A percentile compares a stretch with the other conserved stretches of the same genome.
Evolutionary conservation across 1,284 basidiomycete genomes (phyloP).

Genomic region (Phenoliferia sp.): DNA sequence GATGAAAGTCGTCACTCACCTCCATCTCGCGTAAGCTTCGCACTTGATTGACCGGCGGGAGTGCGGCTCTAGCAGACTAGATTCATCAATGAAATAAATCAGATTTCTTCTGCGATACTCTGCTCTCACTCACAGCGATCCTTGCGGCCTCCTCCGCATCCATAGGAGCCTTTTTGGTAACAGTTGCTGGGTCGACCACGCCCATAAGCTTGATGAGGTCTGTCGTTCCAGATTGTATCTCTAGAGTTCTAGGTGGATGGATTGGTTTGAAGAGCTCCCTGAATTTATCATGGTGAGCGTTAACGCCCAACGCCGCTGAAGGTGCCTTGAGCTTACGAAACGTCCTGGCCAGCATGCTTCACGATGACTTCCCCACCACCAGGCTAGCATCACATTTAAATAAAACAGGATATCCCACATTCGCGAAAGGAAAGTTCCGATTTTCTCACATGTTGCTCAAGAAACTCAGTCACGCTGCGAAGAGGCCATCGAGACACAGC

Average conservation of each 20-base stretch:
- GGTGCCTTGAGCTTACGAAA: too few relatives aligned
- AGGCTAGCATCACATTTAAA: not conserved
- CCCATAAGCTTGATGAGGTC: slow-evolving; percentile 14
- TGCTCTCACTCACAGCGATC: not conserved
- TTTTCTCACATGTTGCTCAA: not conserved
- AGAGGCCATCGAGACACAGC: too few relatives aligned
- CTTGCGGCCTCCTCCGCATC: slow-evolving; percentile 26
- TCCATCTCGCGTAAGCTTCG: slow-evolving; percentile 45
- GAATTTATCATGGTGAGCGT: not conserved
- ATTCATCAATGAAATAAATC: not conserved
- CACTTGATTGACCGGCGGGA: slow-evolving; percentile 18
- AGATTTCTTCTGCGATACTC: too few relatives aligned
- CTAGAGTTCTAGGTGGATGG: slow-evolving; percentile 44
- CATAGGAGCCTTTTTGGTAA: slow-evolving; percentile 14
- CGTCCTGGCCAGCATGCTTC: not conserved
- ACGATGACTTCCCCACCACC: not conserved
- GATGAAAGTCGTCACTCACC: slow-evolving; percentile 18
- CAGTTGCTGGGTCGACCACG: slow-evolving; percentile 20
- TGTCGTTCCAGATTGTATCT: slow-evolving; percentile 37
- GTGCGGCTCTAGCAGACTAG: slow-evolving; percentile 29
- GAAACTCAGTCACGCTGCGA: slow-evolving; percentile 1
- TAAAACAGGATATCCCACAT: not conserved
- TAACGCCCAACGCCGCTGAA: too few relatives aligned
- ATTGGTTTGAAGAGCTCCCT: slow-evolving; percentile 38
- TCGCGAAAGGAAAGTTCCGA: not conserved